Evolutionary conservation across 768 basidiomycete genomes (phyloP).

Genomic region (Russula virescens): DNA sequence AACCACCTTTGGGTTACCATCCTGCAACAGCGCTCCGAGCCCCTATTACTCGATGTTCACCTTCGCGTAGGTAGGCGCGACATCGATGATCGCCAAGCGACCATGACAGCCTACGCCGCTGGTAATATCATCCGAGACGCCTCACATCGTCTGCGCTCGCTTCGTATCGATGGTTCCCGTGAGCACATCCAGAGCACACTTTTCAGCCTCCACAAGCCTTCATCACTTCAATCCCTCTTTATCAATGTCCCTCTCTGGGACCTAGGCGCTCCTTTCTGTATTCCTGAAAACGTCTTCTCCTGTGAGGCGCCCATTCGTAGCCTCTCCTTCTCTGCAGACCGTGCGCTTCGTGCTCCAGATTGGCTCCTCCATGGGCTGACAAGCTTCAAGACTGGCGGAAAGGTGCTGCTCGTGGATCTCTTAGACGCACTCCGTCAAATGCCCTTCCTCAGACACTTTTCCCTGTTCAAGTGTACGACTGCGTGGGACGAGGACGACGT

Average conservation of each 20-base stretch:
- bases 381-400: background rate
- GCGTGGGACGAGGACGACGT: conserved; percentile 3
- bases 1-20: conserved; percentile 9
- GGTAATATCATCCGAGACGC: background rate
- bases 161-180: conserved; percentile 10
- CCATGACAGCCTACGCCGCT: background rate
- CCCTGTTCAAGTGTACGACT: background rate
- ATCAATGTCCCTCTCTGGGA: conserved; percentile 12
- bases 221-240: background rate
- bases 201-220: background rate
- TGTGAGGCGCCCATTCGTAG: background rate
- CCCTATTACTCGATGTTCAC: conserved; percentile 12
- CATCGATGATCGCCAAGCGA: conserved; percentile 8
- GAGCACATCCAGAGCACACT: conserved; percentile 5
- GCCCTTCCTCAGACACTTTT: conserved; percentile 1
- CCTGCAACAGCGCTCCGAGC: conserved; percentile 6
- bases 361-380: conserved; percentile 10
- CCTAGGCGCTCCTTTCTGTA: background rate
- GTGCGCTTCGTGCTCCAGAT: background rate
- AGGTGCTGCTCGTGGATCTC: background rate
- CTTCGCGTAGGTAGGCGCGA: conserved; percentile 11
- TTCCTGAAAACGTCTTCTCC: conserved; percentile 1
- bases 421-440: conserved; percentile 6
- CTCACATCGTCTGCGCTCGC: conserved; percentile 8
- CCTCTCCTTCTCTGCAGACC: conserved; percentile 6